phyloP scores from a whole-genome alignment of 306 rosid species.

The Pterocarpus macrocarpus region DNA sequence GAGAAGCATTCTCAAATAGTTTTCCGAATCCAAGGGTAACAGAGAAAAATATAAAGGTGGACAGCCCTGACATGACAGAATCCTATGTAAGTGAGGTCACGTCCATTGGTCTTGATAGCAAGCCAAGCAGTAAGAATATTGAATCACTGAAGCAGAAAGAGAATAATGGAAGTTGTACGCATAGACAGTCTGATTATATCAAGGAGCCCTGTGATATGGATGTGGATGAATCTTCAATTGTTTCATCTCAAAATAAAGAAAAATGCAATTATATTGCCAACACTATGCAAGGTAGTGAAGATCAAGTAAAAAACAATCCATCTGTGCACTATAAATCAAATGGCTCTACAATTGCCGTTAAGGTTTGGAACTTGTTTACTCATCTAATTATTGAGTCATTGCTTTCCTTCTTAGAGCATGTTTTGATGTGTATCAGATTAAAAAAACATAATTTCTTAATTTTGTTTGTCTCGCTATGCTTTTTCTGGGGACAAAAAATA shows the following conservation, averaged over 20 bases:
- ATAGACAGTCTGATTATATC: constrained; percentile 25
- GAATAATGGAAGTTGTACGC: constrained; percentile 29
- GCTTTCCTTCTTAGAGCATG: background rate
- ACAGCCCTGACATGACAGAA: constrained; percentile 45
- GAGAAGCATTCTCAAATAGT: constrained; percentile 53
- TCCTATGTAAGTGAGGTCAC: constrained; percentile 42
- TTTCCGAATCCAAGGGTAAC: constrained; percentile 49
- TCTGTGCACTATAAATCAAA: constrained; percentile 44
- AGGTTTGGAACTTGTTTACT: constrained; percentile 48
- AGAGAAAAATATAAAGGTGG: constrained; percentile 43
- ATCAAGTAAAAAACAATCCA: constrained; percentile 39
- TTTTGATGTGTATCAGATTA: background rate
- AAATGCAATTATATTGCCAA: constrained; percentile 34
- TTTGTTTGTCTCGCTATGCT: background rate
- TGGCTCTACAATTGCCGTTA: constrained; percentile 51
- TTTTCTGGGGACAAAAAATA: background rate
- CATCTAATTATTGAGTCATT: constrained; percentile 24
- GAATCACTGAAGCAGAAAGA: constrained; percentile 49
- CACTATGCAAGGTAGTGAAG: constrained; percentile 46
- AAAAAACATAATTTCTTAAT: background rate
- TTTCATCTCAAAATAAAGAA: constrained; percentile 46
- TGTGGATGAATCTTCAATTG: constrained; percentile 41
- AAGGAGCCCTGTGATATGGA: constrained; percentile 42
- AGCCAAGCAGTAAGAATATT: constrained; percentile 24
- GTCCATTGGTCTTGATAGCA: constrained; percentile 31